Base-by-base conservation (phyloP, 768 basidiomycete species). In the Amylocystis lapponica region DNA sequence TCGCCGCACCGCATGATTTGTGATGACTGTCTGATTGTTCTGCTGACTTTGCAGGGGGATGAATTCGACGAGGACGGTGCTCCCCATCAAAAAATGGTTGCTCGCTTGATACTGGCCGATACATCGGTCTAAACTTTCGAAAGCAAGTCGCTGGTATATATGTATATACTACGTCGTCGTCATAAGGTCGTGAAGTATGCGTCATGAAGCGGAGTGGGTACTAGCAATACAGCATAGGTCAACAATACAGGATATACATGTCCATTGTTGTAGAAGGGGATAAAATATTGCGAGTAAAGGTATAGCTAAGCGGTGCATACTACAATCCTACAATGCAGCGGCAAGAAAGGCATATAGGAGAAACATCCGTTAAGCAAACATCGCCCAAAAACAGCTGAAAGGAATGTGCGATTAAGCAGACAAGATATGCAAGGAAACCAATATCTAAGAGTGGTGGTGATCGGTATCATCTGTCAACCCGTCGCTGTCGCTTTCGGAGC, bases 71-170 rank as follows among this genome's bases (percentile, higher is more conserved):
- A 82, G 66, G 89, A 85, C 44, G 88, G 87, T 25, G 87, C 77
- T 56, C 87, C 85, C 45, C 88, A 92, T 74, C 87, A 90, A 60
- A 81, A 78, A 65, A 87, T 91, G 87, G 71, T 81, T 47, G 64
- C 74, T 52, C 69, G 65, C 49, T 61, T 86, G 53, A 70, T 74
- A 46, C 63, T 66, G 59, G 60, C 62, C 39, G 50, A 51, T 44
- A 44, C 49, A 47, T 55, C 54, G 55, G 45, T 57, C 50, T 54
- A 39, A n/a, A n/a, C n/a, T n/a, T n/a, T n/a, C n/a, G n/a, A n/a
- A n/a, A n/a, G n/a, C n/a, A n/a, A n/a, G n/a, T n/a, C n/a, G n/a
- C n/a, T 53, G 51, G 56, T 56, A 57, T 56, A 58, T 58, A 55
- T 41, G 62, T 66, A 51, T 47, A 63, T 39, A 52, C n/a, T n/a